Evolutionary conservation across 1,284 basidiomycete genomes (phyloP).

Genomic region (Ceratobasidium theobromae): DNA sequence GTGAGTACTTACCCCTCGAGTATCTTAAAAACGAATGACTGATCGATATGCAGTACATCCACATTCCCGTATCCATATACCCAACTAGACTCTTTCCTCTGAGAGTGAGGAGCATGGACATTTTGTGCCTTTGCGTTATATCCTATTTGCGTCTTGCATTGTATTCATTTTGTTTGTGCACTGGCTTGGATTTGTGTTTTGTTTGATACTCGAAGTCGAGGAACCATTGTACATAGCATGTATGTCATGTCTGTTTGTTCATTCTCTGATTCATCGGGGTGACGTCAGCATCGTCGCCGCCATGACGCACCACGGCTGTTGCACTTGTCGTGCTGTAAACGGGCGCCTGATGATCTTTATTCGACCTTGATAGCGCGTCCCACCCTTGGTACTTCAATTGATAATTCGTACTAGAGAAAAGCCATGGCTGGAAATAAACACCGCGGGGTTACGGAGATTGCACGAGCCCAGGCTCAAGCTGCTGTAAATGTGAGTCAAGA

Average conservation of each 20-base stretch:
- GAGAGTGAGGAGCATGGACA: background rate
- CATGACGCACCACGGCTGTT: constrained; percentile 1
- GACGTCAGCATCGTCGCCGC: background rate
- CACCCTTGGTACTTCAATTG: too few species aligned
- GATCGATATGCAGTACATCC: background rate
- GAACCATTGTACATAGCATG: constrained; percentile 29
- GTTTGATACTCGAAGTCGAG: background rate
- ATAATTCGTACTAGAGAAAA: background rate
- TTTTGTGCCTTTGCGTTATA: background rate
- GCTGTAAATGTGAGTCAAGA: constrained; percentile 40
- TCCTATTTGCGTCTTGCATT: constrained; percentile 27
- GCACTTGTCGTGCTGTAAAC: too few species aligned
- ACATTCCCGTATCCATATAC: constrained; percentile 27
- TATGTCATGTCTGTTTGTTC: constrained; percentile 4
- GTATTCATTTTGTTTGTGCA: constrained; percentile 2
- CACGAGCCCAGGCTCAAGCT: constrained; percentile 25
- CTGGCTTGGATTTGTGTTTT: background rate
- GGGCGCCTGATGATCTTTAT: too few species aligned
- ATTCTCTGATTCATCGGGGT: background rate
- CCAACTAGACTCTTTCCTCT: constrained; percentile 27
- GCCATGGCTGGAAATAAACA: constrained; percentile 18
- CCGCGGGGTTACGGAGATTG: constrained; percentile 31
- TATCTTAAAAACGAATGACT: background rate
- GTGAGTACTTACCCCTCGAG: background rate
- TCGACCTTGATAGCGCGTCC: too few species aligned